Conservation (phyloP, 192 early-diverging fungal genomes). For the Linnemannia elongata region DNA sequence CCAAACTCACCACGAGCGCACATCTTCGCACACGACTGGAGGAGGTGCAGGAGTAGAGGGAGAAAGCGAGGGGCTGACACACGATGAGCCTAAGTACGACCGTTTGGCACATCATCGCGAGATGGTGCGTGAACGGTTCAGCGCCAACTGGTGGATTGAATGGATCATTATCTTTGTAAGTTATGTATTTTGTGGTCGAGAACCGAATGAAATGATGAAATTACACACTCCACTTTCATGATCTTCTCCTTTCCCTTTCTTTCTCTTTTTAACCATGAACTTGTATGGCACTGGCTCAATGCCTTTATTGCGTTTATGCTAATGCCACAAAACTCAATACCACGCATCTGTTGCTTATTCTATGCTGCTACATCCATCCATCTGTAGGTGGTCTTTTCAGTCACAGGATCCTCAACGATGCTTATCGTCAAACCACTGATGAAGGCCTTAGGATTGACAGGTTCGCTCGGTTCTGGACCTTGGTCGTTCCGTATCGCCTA, state of each 20-base stretch:
- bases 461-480: slow-evolving; percentile 30
- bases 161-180: slow-evolving; percentile 52
- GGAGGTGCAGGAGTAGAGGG: neutral
- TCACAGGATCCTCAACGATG: slow-evolving; percentile 53
- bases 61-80: neutral
- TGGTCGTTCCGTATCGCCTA: slow-evolving; percentile 50
- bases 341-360: too few relatives aligned
- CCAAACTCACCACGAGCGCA: neutral
- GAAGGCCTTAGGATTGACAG: slow-evolving; percentile 27
- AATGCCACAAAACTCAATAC: too few relatives aligned
- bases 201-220: neutral
- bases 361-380: neutral
- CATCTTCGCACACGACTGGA: neutral
- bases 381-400: slow-evolving; percentile 39
- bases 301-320: too few relatives aligned
- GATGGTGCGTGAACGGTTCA: slow-evolving; percentile 49
- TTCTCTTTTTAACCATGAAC: neutral
- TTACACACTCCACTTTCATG: neutral
- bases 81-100: slow-evolving; percentile 8
- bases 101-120: slow-evolving; percentile 43
- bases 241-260: neutral
- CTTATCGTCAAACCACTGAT: slow-evolving; percentile 44
- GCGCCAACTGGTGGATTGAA: slow-evolving; percentile 54
- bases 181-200: neutral
- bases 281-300: too few relatives aligned